Percentiles rank a stretch among this genome's conserved stretches.
Conservation (phyloP, 495 filamentous ascomycete species). For the Penicillium cinerascens region DNA sequence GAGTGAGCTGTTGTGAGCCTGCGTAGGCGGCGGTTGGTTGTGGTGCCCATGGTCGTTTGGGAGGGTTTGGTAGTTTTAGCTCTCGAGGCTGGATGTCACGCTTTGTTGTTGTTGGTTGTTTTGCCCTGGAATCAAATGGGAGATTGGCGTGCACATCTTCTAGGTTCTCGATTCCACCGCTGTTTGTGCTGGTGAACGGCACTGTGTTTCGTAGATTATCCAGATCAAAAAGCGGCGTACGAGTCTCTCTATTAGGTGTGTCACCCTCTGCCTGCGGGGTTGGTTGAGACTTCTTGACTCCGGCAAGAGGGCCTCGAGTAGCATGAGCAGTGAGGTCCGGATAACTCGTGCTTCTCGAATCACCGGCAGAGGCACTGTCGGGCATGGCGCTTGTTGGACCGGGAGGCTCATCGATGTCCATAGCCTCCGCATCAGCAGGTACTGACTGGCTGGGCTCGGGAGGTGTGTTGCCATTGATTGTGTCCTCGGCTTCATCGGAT, state of each 20-base stretch:
- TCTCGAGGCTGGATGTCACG: constrained; percentile 32
- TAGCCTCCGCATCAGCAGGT: constrained; percentile 34
- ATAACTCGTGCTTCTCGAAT: constrained; percentile 9
- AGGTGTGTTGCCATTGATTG: constrained; percentile 19
- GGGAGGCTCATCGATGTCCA: constrained; percentile 48
- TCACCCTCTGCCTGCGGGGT: constrained; percentile 35
- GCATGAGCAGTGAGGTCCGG: constrained; percentile 17
- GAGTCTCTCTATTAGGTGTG: constrained; percentile 42
- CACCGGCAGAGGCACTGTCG: background rate
- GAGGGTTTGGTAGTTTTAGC: constrained; percentile 59
- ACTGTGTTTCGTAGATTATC: constrained; percentile 62
- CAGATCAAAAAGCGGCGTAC: constrained; percentile 45
- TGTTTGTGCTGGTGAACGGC: constrained; percentile 55
- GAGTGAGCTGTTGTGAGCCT: constrained; percentile 25
- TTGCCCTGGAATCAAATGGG: constrained; percentile 67
- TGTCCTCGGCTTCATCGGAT: constrained; percentile 39
- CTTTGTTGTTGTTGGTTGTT: constrained; percentile 22
- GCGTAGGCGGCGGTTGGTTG: constrained; percentile 10
- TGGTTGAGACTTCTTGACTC: constrained; percentile 21
- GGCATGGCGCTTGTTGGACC: constrained; percentile 1
- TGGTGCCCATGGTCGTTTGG: constrained; percentile 50
- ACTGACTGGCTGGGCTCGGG: constrained; percentile 9
- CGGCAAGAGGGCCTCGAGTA: constrained; percentile 14
- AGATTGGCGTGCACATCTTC: constrained; percentile 63
- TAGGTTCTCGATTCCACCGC: constrained; percentile 58